Conservation (phyloP, 2,329 filamentous ascomycete species). For the Pyrenochaeta sp. region DNA sequence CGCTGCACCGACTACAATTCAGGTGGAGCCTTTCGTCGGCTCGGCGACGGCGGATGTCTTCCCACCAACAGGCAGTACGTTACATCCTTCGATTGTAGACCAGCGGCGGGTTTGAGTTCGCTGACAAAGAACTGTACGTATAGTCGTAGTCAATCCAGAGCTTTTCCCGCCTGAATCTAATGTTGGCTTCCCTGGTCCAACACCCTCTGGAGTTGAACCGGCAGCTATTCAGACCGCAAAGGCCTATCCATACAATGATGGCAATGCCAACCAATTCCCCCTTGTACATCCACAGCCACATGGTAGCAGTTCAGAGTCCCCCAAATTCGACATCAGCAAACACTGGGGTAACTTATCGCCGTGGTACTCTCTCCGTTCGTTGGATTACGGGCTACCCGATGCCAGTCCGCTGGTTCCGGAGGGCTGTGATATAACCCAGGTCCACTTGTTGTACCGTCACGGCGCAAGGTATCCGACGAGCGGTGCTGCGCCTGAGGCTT, state of each 20-base stretch:
- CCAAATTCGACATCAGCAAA: slow-evolving; percentile 36
- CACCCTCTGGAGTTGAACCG: slow-evolving; percentile 38
- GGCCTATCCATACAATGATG: slow-evolving; percentile 39
- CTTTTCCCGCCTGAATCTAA: slow-evolving; percentile 39
- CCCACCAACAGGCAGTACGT: slow-evolving; percentile 37
- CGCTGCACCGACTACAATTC: slow-evolving; percentile 25
- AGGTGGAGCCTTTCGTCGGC: slow-evolving; percentile 25
- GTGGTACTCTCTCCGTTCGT: slow-evolving; percentile 39
- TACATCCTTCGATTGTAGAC: not conserved
- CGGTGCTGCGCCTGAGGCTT: slow-evolving; percentile 31
- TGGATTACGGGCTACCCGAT: slow-evolving; percentile 38
- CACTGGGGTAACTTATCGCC: slow-evolving; percentile 44
- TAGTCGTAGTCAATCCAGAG: slow-evolving; percentile 31
- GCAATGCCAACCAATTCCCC: slow-evolving; percentile 29
- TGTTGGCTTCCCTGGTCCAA: slow-evolving; percentile 39
- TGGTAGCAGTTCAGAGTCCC: slow-evolving; percentile 21
- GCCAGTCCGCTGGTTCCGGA: slow-evolving; percentile 35
- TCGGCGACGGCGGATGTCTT: slow-evolving; percentile 26
- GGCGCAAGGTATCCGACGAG: slow-evolving; percentile 42
- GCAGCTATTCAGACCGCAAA: slow-evolving; percentile 39
- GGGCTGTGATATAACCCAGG: slow-evolving; percentile 37
- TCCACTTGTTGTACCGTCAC: slow-evolving; percentile 41
- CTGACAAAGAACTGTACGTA: not conserved
- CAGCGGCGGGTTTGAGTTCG: not conserved
- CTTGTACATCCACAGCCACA: slow-evolving; percentile 33